Evolutionary conservation across 1,284 basidiomycete genomes (phyloP).

Genomic region (Kwoniella shivajii): DNA sequence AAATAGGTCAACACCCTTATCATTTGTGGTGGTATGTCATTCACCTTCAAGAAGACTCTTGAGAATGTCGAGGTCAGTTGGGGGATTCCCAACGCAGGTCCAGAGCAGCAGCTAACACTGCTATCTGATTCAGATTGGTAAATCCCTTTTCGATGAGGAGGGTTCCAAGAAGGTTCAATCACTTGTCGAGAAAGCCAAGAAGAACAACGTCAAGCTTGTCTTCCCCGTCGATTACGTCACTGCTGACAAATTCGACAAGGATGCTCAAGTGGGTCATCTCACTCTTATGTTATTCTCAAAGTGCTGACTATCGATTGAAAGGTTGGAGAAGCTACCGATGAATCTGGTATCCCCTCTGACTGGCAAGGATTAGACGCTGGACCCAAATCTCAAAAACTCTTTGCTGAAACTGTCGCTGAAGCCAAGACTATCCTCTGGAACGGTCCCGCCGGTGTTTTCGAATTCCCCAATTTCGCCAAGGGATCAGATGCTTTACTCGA

Average conservation of each 20-base stretch:
- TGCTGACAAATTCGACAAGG: slow-evolving; percentile 92
- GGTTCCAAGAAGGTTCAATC: slow-evolving; percentile 84
- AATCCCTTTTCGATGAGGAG: slow-evolving; percentile 89
- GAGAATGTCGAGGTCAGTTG: slow-evolving; percentile 69
- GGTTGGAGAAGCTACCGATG: slow-evolving; percentile 75
- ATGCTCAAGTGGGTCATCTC: slow-evolving; percentile 67
- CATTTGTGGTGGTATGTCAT: slow-evolving; percentile 98
- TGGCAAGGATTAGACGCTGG: slow-evolving; percentile 96
- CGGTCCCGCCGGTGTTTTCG: slow-evolving; percentile 96
- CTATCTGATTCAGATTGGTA: slow-evolving; percentile 68
- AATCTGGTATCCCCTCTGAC: slow-evolving; percentile 84
- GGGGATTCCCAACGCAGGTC: neutral
- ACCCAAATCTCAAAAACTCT: slow-evolving; percentile 76
- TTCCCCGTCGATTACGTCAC: slow-evolving; percentile 95
- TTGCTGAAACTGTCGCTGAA: slow-evolving; percentile 75
- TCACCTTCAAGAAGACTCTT: slow-evolving; percentile 97
- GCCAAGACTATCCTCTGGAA: slow-evolving; percentile 99
- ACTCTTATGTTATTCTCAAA: neutral
- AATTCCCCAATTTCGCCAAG: slow-evolving; percentile 86
- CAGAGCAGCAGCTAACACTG: neutral
- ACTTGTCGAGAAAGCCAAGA: slow-evolving; percentile 90
- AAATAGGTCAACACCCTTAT: slow-evolving; percentile 89
- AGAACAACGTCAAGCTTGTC: slow-evolving; percentile 90
- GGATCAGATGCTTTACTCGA: slow-evolving; percentile 86
- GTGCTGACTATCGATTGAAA: slow-evolving; percentile 39